Evolutionary conservation across 192 early-diverging fungal species (phyloP).

Genomic region (Coemansia sp.): DNA sequence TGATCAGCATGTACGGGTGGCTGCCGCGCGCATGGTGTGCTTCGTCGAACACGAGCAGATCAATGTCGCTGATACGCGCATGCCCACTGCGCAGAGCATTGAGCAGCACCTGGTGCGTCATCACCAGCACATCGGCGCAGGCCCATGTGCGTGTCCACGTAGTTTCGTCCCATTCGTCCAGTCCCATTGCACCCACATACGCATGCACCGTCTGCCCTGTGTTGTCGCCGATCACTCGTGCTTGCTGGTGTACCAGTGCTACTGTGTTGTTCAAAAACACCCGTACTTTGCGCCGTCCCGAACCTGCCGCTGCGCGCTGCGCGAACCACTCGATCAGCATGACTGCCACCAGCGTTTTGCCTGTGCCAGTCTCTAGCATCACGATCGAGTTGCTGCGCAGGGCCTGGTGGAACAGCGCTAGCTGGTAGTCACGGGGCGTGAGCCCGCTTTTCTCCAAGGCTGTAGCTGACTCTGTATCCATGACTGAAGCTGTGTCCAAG

Average conservation of each 20-base stretch:
- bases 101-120: conserved; percentile 85
- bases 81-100: conserved; percentile 73
- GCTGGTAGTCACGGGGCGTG: conserved; percentile 76
- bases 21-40: conserved; percentile 82
- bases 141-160: conserved; percentile 64
- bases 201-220: conserved; percentile 61
- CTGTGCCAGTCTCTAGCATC: conserved; percentile 89
- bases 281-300: conserved; percentile 23
- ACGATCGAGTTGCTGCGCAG: conserved; percentile 75
- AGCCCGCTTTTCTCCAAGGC: conserved; percentile 17
- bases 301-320: conserved; percentile 17
- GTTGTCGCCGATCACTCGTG: conserved; percentile 71
- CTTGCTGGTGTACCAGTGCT: conserved; percentile 84
- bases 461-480: too few relatives aligned
- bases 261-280: conserved; percentile 88
- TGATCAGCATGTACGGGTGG: conserved; percentile 76
- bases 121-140: conserved; percentile 71
- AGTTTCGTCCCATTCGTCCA: conserved; percentile 61
- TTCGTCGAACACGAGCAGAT: conserved; percentile 93
- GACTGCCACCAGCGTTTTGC: conserved; percentile 88
- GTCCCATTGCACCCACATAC: conserved; percentile 67
- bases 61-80: conserved; percentile 64
- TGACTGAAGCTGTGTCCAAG: too few relatives aligned
- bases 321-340: conserved; percentile 81
- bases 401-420: conserved; percentile 71